Evolutionary conservation across 2,329 filamentous ascomycete species (phyloP).

Genomic region (Trichoderma sp.): DNA sequence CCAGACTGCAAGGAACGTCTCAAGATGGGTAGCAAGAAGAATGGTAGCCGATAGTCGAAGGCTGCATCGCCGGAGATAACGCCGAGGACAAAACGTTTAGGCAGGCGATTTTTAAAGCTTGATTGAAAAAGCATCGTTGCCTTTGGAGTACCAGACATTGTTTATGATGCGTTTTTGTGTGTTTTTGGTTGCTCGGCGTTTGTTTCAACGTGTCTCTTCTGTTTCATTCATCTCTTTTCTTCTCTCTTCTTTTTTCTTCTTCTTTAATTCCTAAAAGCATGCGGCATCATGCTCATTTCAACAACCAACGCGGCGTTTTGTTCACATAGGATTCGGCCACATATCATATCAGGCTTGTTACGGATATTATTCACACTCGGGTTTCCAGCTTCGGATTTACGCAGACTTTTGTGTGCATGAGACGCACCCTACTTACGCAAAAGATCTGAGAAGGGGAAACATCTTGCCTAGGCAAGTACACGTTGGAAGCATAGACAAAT

Average conservation of each 20-base stretch:
- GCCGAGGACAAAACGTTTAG: not conserved
- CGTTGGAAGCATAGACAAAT: not conserved
- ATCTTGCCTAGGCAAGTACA: not conserved
- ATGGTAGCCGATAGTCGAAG: slow-evolving; percentile 41
- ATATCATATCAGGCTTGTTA: slow-evolving; percentile 14
- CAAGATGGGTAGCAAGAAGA: slow-evolving; percentile 53
- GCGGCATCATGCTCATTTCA: not conserved
- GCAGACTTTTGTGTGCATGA: not conserved
- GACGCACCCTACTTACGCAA: not conserved
- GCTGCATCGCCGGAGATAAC: not conserved
- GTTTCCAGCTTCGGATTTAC: not conserved
- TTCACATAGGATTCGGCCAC: slow-evolving; percentile 11
- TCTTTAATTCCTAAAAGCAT: not conserved
- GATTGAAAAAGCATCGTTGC: not conserved
- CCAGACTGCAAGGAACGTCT: slow-evolving; percentile 71
- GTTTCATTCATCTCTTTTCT: not conserved
- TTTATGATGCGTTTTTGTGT: not conserved
- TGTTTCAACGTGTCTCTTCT: not conserved
- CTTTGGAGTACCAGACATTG: not conserved
- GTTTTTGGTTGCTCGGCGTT: slow-evolving; percentile 5
- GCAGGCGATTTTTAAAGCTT: not conserved
- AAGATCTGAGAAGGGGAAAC: not conserved
- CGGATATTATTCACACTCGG: not conserved
- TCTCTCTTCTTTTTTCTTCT: not conserved
- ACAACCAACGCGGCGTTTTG: slow-evolving; percentile 13